Evolutionary conservation across 2,329 filamentous ascomycete species (phyloP), one percentile per base, ranked within the genome.

Genomic region (Ascochyta rabiei): DNA sequence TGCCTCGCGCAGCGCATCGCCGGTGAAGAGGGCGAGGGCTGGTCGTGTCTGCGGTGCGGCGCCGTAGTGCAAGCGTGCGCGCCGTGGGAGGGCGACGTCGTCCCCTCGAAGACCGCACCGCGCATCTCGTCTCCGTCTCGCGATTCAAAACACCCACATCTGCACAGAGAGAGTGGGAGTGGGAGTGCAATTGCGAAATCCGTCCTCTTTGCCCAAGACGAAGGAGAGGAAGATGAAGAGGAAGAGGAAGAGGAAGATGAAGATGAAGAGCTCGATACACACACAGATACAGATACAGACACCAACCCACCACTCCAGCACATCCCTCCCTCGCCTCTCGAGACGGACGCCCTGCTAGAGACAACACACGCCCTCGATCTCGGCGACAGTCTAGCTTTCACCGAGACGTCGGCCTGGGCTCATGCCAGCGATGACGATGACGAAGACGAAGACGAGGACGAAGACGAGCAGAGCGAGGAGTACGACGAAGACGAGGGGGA

Each of bases 1-100:
- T 99, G 95, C 70, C 77, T 98, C n/a, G 91, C 93, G 3, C 91
- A 92, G 53, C 86, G 90, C 56, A 82, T 99, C 38, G 93, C 97
- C 75, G 86, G 88, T 5, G 93, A 98, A 75, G 93, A 97, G 72
- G 95, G 93, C 28, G 91, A 97, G 70, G 93, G 93, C 2, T 97
- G 93, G 91, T 84, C 86, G 10, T 99, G 95, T 76, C 79, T 99
- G 41, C 84, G 95, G 18, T 99, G 95, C 70, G 93, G 93, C 16
- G 89, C 91, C 69, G 73, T 89, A 18, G 86, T 96, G 43, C 91
- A 89, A 70, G 87, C 93, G 72, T 98, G 93, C 75, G 88, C 86
- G 72, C 91, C 95, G 0, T 99, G 95, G 95, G 86, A 82, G 64
- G 95, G 95, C 21, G 95, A 97, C 75, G 89, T 98, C 16, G 75